A percentile compares a stretch with the other conserved stretches of the same genome.
phyloP scores from a whole-genome alignment of 2,329 filamentous ascomycete genomes.

The Stachybotrys chlorohalonatus region DNA sequence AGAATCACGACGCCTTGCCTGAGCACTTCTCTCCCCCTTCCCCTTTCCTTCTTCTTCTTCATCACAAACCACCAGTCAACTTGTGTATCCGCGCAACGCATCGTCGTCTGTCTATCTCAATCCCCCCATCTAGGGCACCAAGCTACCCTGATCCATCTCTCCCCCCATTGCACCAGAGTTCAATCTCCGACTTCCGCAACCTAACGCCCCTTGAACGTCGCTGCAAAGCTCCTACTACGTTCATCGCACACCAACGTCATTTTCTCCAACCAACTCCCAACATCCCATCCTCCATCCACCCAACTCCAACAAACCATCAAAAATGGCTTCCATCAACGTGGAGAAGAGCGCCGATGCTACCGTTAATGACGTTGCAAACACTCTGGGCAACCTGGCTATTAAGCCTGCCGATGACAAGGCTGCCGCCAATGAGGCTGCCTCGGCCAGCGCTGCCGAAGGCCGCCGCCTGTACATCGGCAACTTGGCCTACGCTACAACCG shows the following conservation, averaged over 20 bases:
- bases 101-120: constrained; percentile 34
- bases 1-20: constrained; percentile 21
- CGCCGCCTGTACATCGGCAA: constrained; percentile 99
- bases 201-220: constrained; percentile 38
- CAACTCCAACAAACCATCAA: constrained; percentile 30
- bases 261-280: constrained; percentile 33
- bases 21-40: constrained; percentile 18
- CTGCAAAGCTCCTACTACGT: constrained; percentile 15
- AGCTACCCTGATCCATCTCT: constrained; percentile 65
- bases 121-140: constrained; percentile 66
- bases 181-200: constrained; percentile 33
- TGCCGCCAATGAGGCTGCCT: constrained; percentile 77
- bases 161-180: constrained; percentile 65
- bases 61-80: constrained; percentile 34
- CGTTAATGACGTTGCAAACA: constrained; percentile 69
- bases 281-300: constrained; percentile 18
- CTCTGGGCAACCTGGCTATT: constrained; percentile 66
- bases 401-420: constrained; percentile 44
- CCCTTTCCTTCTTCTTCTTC: constrained; percentile 24
- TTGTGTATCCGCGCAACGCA: constrained; percentile 39
- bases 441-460: constrained; percentile 96
- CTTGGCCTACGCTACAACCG: constrained; percentile 99
- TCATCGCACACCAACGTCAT: constrained; percentile 30
- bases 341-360: constrained; percentile 57
- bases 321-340: constrained; percentile 67